Evolutionary conservation across 2,329 filamentous ascomycete genomes (phyloP).

Genomic region (Claviceps purpurea): DNA sequence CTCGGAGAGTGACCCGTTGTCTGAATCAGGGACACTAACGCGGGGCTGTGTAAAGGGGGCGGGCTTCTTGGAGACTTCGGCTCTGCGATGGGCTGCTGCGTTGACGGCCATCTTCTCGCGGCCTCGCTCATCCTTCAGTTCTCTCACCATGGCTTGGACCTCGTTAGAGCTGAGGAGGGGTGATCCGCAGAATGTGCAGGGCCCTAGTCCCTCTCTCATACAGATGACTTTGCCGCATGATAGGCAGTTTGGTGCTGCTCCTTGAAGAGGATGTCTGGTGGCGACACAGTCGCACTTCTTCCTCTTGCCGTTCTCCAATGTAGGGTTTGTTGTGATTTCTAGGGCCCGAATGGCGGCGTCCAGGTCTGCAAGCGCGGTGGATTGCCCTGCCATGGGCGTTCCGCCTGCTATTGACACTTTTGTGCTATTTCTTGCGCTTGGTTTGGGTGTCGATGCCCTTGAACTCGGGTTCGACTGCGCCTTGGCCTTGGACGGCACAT

Average conservation of each 20-base stretch:
- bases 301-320: conserved; percentile 39
- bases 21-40: conserved; percentile 16
- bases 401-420: conserved; percentile 66
- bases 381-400: conserved; percentile 69
- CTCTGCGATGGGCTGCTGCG: conserved; percentile 52
- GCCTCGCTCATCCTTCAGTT: conserved; percentile 74
- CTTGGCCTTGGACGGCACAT: conserved; percentile 47
- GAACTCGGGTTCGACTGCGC: conserved; percentile 38
- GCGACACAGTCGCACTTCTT: conserved; percentile 81
- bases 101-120: conserved; percentile 76
- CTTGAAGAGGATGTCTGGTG: conserved; percentile 71
- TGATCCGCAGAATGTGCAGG: conserved; percentile 78
- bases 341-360: conserved; percentile 76
- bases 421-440: conserved; percentile 34
- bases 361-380: conserved; percentile 55
- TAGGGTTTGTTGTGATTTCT: conserved; percentile 84
- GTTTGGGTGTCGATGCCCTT: conserved; percentile 41
- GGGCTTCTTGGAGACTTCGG: conserved; percentile 49
- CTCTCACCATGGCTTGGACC: conserved; percentile 71
- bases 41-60: conserved; percentile 42
- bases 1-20: conserved; percentile 29
- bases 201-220: conserved; percentile 82
- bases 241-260: conserved; percentile 86
- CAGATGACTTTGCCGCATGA: conserved; percentile 92
- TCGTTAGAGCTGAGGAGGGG: conserved; percentile 61